A percentile compares a stretch with the other conserved stretches of the same genome.
phyloP scores from a whole-genome alignment of 331 rosid species.

The Pyracantha coccinea region DNA sequence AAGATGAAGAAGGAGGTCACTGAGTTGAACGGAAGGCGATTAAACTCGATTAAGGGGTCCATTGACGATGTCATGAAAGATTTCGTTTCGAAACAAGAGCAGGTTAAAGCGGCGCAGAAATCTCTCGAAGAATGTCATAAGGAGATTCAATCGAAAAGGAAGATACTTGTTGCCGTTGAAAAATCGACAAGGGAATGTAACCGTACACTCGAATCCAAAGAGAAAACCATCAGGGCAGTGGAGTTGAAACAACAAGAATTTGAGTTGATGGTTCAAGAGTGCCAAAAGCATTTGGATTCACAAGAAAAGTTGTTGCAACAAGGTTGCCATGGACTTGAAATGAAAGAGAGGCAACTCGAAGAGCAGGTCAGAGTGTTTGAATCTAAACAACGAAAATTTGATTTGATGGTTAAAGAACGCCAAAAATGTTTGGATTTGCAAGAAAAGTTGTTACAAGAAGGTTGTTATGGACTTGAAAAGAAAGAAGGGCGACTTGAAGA shows the following conservation, averaged over 20 bases:
- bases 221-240: background rate
- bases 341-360: background rate
- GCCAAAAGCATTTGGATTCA: background rate
- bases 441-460: too few relatives aligned
- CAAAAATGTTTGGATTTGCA: background rate
- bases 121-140: conserved; percentile 6
- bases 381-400: background rate
- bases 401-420: background rate
- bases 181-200: conserved; percentile 7
- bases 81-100: conserved; percentile 9
- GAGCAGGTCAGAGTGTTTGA: background rate
- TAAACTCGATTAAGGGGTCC: background rate
- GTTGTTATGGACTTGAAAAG: too few relatives aligned
- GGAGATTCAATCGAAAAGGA: conserved; percentile 6
- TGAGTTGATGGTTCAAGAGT: background rate
- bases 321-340: conserved; percentile 5
- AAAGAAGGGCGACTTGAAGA: too few relatives aligned
- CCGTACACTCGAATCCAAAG: conserved; percentile 1
- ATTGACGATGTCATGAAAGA: conserved; percentile 11
- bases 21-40: conserved; percentile 18
- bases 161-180: background rate
- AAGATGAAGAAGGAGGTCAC: background rate
- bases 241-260: conserved; percentile 7
- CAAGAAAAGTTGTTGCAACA: background rate
- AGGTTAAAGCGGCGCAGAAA: background rate